Evolutionary conservation across 106 monocot genomes (phyloP).

Genomic region (Acanthochlamys bracteata): DNA sequence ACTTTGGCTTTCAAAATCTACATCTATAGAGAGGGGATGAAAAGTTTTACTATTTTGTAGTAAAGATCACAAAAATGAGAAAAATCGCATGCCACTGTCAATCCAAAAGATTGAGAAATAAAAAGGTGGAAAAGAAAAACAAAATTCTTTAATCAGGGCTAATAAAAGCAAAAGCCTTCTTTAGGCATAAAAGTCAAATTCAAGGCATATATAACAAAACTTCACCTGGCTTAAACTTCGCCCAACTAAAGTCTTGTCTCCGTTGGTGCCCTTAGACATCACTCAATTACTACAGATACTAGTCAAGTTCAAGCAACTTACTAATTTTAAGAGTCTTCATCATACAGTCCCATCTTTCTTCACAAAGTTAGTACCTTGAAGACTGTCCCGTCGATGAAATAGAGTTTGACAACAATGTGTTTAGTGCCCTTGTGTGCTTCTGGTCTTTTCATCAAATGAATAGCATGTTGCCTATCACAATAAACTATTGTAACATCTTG

Average conservation of each 20-base stretch:
- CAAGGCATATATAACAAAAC: background rate
- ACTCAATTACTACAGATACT: background rate
- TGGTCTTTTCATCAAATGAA: conserved; percentile 4
- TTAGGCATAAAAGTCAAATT: too few species aligned
- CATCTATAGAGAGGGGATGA: too few species aligned
- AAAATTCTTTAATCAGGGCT: too few species aligned
- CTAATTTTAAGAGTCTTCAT: background rate
- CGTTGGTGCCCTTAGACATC: background rate
- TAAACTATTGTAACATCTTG: background rate
- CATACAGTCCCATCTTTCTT: background rate
- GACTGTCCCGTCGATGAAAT: background rate
- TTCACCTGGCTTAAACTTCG: conserved; percentile 4
- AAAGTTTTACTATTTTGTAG: too few species aligned
- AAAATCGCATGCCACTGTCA: too few species aligned
- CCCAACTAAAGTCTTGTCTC: background rate
- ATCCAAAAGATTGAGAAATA: too few species aligned
- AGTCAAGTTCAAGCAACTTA: conserved; percentile 5
- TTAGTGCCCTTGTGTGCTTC: conserved; percentile 3
- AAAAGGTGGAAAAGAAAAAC: too few species aligned
- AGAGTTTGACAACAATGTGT: conserved; percentile 4
- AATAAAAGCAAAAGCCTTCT: too few species aligned
- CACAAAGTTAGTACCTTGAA: background rate
- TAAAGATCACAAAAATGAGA: too few species aligned
- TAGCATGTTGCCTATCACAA: conserved; percentile 12
- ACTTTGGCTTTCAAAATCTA: too few species aligned